A percentile compares a stretch with the other conserved stretches of the same genome.
Evolutionary conservation across 2,329 filamentous ascomycete species (phyloP).

Genomic region (Chrysoporthe austroafricana): DNA sequence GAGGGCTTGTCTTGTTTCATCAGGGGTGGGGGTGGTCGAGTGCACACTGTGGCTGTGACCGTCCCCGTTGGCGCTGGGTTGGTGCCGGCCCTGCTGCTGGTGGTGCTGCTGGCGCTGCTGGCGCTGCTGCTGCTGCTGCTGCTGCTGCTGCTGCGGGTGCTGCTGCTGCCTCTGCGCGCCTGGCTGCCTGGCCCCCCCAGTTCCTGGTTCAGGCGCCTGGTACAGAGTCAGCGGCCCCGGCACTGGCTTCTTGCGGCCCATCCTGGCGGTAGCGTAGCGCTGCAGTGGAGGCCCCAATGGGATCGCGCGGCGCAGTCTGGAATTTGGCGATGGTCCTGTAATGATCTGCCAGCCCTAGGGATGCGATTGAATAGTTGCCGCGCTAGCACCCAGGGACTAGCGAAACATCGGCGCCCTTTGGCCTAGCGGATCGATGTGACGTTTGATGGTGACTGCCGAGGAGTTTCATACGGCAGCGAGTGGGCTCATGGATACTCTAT

Average conservation of each 20-base stretch:
- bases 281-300: not conserved
- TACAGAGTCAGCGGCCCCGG: constrained; percentile 23
- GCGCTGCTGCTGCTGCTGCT: constrained; percentile 2
- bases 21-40: constrained; percentile 33
- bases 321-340: not conserved
- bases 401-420: not conserved
- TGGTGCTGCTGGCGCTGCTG: not conserved
- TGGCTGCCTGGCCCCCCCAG: not conserved
- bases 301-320: not conserved
- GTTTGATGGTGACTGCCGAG: constrained; percentile 6
- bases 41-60: constrained; percentile 17
- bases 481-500: not conserved
- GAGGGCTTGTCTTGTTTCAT: constrained; percentile 32
- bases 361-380: not conserved
- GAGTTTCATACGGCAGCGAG: constrained; percentile 2
- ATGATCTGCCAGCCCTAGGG: constrained; percentile 1
- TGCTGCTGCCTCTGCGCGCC: not conserved
- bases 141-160: not conserved
- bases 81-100: constrained; percentile 5
- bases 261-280: not conserved
- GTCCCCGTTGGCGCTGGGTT: not conserved
- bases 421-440: constrained; percentile 6
- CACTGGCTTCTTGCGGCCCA: constrained; percentile 29
- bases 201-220: constrained; percentile 1
- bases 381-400: constrained; percentile 4